Evolutionary conservation across 2,329 filamentous ascomycete genomes (phyloP), one percentile per base, ranked within the genome.

Genomic region (Cyphellophora europaea): DNA sequence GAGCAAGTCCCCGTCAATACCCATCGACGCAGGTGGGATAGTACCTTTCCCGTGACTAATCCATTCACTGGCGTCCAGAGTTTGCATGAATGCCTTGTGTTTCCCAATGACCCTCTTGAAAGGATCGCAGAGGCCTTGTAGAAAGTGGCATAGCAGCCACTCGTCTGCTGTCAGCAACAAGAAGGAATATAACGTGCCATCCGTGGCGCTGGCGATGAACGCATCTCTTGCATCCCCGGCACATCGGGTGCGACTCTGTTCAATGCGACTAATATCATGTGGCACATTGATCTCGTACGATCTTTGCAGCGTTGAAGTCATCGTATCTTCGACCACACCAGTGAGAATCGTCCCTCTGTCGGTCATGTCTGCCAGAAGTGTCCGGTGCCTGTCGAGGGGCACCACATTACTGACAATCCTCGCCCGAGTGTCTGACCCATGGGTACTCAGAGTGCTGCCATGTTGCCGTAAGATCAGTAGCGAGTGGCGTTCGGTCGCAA

Each of bases 111-210:
- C 28, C 33, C 35, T 38, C 16, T 27, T 33, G 27, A 67, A 70
- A 16, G 58, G 54, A 30, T 68, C 55, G 17, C 74, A 76, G 31
- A 93, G 54, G 39, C 81, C 79, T 50, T 93, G 79, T 2, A 95
- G 53, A 43, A 89, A 76, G 38, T 71, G 70, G 4, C 96, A 65
- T 3, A 93, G 64, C 5, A 69, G 67, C 74, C 80, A 82, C 5
- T 79, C 70, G 2, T 71, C 57, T 12, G 70, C 50, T 6, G 68
- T 62, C 1, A 96, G 59, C 11, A 88, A 59, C 1, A 72, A 72
- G 48, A 95, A 80, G 37, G 81, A 73, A 42, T 74, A 74, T 15
- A 88, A 50, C 0, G 78, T 75, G 2, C 84, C 84, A 49, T 84
- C 76, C 19, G 86, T 67, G 5, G 72, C 73, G 5, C 79, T 65